These are phyloP conservation scores for Hura crepitans DNA, from an alignment of 441 rosid species.

Conservation along the genomic window DNA sequence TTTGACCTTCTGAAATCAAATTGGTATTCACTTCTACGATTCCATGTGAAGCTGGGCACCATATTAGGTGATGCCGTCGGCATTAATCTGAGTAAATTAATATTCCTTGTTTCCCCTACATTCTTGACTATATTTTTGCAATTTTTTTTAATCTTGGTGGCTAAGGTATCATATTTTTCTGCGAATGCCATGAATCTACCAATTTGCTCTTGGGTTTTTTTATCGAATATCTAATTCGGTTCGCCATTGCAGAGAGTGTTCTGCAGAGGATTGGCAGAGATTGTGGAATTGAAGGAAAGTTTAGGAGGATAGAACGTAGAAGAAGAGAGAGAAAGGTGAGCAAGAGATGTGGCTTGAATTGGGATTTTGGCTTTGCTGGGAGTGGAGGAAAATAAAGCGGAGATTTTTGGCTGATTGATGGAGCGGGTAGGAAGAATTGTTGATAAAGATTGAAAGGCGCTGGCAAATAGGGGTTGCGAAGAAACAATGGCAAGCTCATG, in stretches of 20 bases:
- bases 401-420: conserved; percentile 40
- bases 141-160: too few relatives aligned
- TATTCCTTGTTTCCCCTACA: too few relatives aligned
- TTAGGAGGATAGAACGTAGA: conserved; percentile 34
- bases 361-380: conserved; percentile 61
- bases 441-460: conserved; percentile 45
- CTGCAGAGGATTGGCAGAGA: conserved; percentile 63
- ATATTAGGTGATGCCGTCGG: too few relatives aligned
- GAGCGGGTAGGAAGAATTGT: conserved; percentile 43
- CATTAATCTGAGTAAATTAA: too few relatives aligned
- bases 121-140: too few relatives aligned
- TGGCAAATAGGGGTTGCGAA: conserved; percentile 52
- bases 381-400: conserved; percentile 32
- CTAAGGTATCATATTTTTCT: too few relatives aligned
- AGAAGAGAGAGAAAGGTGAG: conserved; percentile 46
- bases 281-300: conserved; percentile 68
- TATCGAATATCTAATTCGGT: too few relatives aligned
- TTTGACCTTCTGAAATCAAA: too few relatives aligned
- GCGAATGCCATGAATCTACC: too few relatives aligned
- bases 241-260: conserved; percentile 67
- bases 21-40: too few relatives aligned
- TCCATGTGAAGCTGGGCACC: too few relatives aligned
- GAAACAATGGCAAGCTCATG: conserved; percentile 29
- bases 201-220: too few relatives aligned
- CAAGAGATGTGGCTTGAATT: conserved; percentile 55